These are phyloP conservation scores for Afroboletus lepidellus DNA, from an alignment of 1,284 basidiomycete species.

Conservation along the genomic window DNA sequence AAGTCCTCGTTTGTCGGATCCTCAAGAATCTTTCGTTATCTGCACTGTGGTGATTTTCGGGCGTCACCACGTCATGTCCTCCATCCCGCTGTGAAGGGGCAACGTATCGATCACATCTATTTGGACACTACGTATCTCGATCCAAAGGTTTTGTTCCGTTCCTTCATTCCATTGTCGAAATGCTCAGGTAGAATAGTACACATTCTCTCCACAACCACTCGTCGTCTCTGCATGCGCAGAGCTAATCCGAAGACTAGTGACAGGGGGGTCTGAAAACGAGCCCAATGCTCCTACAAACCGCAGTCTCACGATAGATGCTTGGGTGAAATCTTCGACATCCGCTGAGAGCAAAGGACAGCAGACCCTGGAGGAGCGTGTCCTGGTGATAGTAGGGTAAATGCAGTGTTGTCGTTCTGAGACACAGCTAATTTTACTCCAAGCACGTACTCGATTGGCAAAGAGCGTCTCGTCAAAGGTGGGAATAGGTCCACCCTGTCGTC, in stretches of 20 bases:
- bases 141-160: slow-evolving; percentile 59
- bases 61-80: slow-evolving; percentile 82
- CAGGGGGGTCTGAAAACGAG: slow-evolving; percentile 37
- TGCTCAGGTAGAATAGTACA: slow-evolving; percentile 56
- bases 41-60: slow-evolving; percentile 95
- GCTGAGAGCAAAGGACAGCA: slow-evolving; percentile 34
- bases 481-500: background rate
- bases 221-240: slow-evolving; percentile 92
- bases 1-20: slow-evolving; percentile 73
- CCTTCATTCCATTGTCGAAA: background rate
- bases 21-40: slow-evolving; percentile 74
- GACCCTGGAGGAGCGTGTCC: slow-evolving; percentile 35
- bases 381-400: slow-evolving; percentile 87
- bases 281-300: slow-evolving; percentile 17
- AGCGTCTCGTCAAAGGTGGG: slow-evolving; percentile 90
- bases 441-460: slow-evolving; percentile 97
- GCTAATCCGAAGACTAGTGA: slow-evolving; percentile 63
- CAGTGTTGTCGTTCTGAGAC: background rate
- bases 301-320: slow-evolving; percentile 42
- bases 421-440: slow-evolving; percentile 37
- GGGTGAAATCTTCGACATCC: slow-evolving; percentile 32
- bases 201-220: slow-evolving; percentile 90
- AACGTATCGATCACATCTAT: slow-evolving; percentile 84
- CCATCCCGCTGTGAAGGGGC: slow-evolving; percentile 79
- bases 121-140: slow-evolving; percentile 97